Evolutionary conservation across 2,329 filamentous ascomycete genomes (phyloP).

Genomic region (Stagonosporopsis tanaceti): DNA sequence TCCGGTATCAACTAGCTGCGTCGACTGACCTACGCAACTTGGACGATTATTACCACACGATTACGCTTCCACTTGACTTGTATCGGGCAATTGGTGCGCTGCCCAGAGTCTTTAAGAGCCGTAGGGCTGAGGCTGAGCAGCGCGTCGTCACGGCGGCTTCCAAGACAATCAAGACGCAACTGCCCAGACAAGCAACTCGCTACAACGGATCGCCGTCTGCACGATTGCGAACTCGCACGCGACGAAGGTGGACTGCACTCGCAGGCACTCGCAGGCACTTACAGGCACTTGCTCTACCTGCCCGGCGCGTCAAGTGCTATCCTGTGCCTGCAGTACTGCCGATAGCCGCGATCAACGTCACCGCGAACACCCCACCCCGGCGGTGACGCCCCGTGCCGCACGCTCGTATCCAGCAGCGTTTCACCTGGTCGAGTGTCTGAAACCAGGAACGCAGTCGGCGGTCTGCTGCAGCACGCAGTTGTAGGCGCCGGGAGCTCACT

Average conservation of each 20-base stretch:
- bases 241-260: slow-evolving; percentile 3
- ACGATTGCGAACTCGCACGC: slow-evolving; percentile 4
- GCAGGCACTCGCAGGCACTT: background rate
- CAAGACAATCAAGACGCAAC: slow-evolving; percentile 11
- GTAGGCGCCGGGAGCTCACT: slow-evolving; percentile 24
- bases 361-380: slow-evolving; percentile 15
- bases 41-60: slow-evolving; percentile 1
- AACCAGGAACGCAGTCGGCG: slow-evolving; percentile 30
- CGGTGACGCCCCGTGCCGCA: slow-evolving; percentile 19
- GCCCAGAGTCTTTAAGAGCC: background rate
- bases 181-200: slow-evolving; percentile 17
- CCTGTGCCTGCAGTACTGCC: slow-evolving; percentile 7
- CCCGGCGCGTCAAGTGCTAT: background rate
- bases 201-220: slow-evolving; percentile 10
- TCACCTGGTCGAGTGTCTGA: slow-evolving; percentile 30
- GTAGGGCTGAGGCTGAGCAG: slow-evolving; percentile 22
- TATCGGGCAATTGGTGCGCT: background rate
- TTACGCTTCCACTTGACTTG: background rate
- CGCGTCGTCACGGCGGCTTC: slow-evolving; percentile 13
- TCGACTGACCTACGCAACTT: background rate
- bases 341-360: slow-evolving; percentile 19
- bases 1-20: background rate
- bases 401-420: slow-evolving; percentile 22
- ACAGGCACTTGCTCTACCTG: background rate
- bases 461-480: slow-evolving; percentile 17